A percentile compares a stretch with the other conserved stretches of the same genome.
Conservation (phyloP, 495 filamentous ascomycete species). For the Annulohypoxylon nitens region DNA sequence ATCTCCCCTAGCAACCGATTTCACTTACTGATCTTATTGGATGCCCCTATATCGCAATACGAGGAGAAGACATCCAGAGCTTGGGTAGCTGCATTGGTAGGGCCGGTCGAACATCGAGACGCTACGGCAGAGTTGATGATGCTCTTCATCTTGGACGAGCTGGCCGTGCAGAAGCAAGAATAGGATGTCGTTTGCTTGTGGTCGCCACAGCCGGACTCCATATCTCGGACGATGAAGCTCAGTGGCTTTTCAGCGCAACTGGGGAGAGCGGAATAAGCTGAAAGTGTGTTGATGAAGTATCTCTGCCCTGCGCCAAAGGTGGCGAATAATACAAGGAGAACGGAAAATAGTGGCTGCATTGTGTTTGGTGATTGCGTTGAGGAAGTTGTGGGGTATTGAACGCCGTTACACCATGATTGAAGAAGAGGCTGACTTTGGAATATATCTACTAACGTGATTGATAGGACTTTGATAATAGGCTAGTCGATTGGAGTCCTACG, state of each 20-base stretch:
- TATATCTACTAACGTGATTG: background rate
- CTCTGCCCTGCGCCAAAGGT: background rate
- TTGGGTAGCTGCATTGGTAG: background rate
- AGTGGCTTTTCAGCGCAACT: background rate
- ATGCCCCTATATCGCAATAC: background rate
- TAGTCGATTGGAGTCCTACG: background rate
- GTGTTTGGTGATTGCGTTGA: background rate
- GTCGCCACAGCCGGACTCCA: background rate
- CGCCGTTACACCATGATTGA: no score
- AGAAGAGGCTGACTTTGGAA: background rate
- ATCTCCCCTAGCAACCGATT: background rate
- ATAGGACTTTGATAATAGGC: background rate
- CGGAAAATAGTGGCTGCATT: background rate
- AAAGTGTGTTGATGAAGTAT: background rate
- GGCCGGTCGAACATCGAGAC: conserved; percentile 1
- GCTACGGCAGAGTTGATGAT: background rate
- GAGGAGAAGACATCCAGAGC: conserved; percentile 5
- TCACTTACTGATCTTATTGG: background rate
- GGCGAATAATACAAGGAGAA: background rate
- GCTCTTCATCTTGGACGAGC: conserved; percentile 7
- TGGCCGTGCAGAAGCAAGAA: conserved; percentile 11
- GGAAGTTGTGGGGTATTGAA: background rate
- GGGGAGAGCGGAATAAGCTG: background rate
- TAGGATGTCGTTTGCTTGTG: background rate
- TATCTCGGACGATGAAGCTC: conserved; percentile 13